phyloP scores from a whole-genome alignment of 768 basidiomycete genomes.

The Xerocomellus amylosporus region DNA sequence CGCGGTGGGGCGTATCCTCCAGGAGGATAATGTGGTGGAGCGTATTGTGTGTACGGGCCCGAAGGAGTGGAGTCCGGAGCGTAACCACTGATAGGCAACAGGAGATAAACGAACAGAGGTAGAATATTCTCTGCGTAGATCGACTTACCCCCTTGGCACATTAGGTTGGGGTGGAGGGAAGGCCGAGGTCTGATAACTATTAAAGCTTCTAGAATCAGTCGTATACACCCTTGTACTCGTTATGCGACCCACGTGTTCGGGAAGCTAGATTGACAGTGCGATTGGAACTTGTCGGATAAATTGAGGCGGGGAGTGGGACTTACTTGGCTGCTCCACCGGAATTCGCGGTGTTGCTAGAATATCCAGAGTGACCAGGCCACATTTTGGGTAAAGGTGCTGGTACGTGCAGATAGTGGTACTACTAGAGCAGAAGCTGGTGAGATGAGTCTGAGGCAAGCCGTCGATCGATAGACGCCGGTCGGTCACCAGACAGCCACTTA shows the following conservation, averaged over 20 bases:
- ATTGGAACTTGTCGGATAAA: not conserved
- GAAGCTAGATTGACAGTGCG: conserved; percentile 4
- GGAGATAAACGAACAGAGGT: not conserved
- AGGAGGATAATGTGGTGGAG: conserved; percentile 5
- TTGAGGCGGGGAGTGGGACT: conserved; percentile 2
- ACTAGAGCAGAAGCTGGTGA: no score
- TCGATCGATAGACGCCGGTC: no score
- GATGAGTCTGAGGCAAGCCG: no score
- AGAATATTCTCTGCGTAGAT: not conserved
- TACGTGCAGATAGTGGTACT: not conserved
- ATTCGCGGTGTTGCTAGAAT: conserved; percentile 3
- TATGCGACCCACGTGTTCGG: conserved; percentile 15
- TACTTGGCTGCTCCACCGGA: conserved; percentile 8
- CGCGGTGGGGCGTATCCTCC: conserved; percentile 23
- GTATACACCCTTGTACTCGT: not conserved
- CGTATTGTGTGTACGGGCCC: conserved; percentile 2
- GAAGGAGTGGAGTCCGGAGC: conserved; percentile 8
- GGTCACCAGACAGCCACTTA: no score
- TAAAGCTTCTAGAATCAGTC: not conserved
- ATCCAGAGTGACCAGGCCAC: conserved; percentile 6
- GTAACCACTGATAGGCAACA: conserved; percentile 34
- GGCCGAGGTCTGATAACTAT: not conserved
- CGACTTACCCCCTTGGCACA: conserved; percentile 14
- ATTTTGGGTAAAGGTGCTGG: not conserved
- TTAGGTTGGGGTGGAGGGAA: not conserved